Base-by-base conservation (phyloP, 1,139 yeast species). In the Kodamaea plutei region DNA sequence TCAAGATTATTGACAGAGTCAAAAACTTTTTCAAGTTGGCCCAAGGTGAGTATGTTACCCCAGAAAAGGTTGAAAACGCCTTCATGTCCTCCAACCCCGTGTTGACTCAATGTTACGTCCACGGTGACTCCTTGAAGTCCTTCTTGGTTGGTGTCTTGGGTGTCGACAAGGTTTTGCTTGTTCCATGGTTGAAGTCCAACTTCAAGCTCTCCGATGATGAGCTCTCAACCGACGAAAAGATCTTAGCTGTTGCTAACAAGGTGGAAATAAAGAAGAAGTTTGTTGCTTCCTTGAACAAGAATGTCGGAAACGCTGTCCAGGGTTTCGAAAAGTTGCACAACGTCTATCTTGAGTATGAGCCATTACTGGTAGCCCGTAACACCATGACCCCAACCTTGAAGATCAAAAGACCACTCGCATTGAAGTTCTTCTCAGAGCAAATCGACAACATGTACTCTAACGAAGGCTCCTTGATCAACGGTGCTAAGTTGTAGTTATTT, bases 11-110 rank as follows among this genome's bases (percentile, higher is more conserved):
- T 27, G 58, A 53, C 38, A 38, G 58, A 22, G 58, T 53, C 26
- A 53, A 53, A 47, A 53, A 53, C 43, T 53, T 52, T 39, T 52
- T 53, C 49, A 53, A 53, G 44, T 50, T 53, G 45, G 49, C 55
- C 20, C 57, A 52, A 32, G 57, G 57, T 30, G 57, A 52, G 38
- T 52, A 52, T 34, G 51, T 52, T 15, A 49, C 56, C 14, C 56
- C 57, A 9, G 57, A 52, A 26, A 48, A 48, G 41, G 41, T 51
- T 19, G 57, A 52, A 35, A 51, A 45, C 35, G 32, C 38, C 15
- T 52, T 50, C 36, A 36, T 51, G 24, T 40, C 50, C 2, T 35
- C 40, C 30, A 45, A 42, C 40, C 42, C 50, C 3, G 21, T 48
- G 8, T 34, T 52, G 34, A 29, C 50, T 1, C 57, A 52, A 36